phyloP scores from a whole-genome alignment of 345 rosid species.

The Geranium rotundifolium region DNA sequence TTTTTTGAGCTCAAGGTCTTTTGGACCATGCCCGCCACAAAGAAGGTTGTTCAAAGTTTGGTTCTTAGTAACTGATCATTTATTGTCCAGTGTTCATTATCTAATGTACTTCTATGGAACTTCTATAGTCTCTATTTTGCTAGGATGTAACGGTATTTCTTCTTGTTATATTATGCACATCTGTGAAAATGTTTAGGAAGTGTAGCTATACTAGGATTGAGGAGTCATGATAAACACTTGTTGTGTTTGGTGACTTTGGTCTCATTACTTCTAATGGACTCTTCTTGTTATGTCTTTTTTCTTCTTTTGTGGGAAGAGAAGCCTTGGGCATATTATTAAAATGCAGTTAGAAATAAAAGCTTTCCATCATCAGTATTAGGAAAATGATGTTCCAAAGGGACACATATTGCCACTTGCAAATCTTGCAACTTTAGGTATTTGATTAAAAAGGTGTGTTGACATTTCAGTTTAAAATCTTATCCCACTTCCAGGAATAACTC shows the following conservation, averaged over 20 bases:
- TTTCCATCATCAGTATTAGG: too few species aligned
- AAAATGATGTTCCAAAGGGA: too few species aligned
- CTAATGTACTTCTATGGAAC: neutral
- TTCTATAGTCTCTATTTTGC: neutral
- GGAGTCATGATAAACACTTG: neutral
- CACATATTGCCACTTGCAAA: neutral
- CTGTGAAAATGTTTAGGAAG: neutral
- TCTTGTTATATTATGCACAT: neutral
- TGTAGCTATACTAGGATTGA: neutral
- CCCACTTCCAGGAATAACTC: too few species aligned
- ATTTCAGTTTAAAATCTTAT: too few species aligned
- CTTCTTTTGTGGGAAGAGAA: too few species aligned
- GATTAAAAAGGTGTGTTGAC: too few species aligned
- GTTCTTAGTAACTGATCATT: neutral
- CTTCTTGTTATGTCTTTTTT: too few species aligned
- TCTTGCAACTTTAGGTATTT: too few species aligned
- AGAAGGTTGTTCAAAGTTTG: slow-evolving; percentile 14
- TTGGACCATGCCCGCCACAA: slow-evolving; percentile 18
- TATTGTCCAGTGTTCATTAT: neutral
- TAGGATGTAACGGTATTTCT: neutral
- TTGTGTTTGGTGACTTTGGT: neutral
- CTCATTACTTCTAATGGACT: neutral
- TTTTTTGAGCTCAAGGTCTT: slow-evolving; percentile 1
- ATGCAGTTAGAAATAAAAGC: neutral
- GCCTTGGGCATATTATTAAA: neutral